A percentile compares a stretch with the other conserved stretches of the same genome.
These are phyloP conservation scores for Brettanomyces anomalus DNA, from an alignment of 805 yeast genomes.

Conservation along the genomic window DNA sequence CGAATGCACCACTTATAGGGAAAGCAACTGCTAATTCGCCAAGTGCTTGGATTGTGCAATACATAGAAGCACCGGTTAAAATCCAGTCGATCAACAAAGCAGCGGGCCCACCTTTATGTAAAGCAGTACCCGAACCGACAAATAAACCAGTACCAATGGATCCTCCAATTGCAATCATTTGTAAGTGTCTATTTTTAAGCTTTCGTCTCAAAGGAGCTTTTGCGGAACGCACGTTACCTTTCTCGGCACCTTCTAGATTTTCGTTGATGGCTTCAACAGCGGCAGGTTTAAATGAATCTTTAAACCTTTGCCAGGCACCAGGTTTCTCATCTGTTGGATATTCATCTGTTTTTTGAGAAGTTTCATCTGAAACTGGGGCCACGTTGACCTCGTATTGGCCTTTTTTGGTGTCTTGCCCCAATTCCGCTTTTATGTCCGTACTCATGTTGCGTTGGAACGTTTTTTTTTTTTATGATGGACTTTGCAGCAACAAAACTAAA, in stretches of 20 bases:
- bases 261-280: constrained; percentile 29
- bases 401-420: too few relatives aligned
- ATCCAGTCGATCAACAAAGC: constrained; percentile 53
- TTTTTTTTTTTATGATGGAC: too few relatives aligned
- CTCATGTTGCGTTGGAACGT: too few relatives aligned
- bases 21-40: constrained; percentile 58
- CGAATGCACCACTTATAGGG: constrained; percentile 58
- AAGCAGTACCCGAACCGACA: constrained; percentile 60
- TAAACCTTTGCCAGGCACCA: constrained; percentile 8
- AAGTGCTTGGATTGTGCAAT: constrained; percentile 53
- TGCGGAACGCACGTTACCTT: constrained; percentile 37
- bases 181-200: constrained; percentile 57
- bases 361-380: too few relatives aligned
- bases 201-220: constrained; percentile 41
- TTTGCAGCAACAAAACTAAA: too few relatives aligned
- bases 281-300: constrained; percentile 18
- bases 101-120: constrained; percentile 68
- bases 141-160: constrained; percentile 79
- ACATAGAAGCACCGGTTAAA: constrained; percentile 51
- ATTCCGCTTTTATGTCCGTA: too few relatives aligned
- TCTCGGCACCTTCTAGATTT: constrained; percentile 34
- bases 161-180: constrained; percentile 80
- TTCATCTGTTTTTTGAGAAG: background rate
- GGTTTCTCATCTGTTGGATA: background rate
- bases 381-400: too few relatives aligned